phyloP scores from a whole-genome alignment of 1,139 yeast genomes.

The Yarrowia galli region DNA sequence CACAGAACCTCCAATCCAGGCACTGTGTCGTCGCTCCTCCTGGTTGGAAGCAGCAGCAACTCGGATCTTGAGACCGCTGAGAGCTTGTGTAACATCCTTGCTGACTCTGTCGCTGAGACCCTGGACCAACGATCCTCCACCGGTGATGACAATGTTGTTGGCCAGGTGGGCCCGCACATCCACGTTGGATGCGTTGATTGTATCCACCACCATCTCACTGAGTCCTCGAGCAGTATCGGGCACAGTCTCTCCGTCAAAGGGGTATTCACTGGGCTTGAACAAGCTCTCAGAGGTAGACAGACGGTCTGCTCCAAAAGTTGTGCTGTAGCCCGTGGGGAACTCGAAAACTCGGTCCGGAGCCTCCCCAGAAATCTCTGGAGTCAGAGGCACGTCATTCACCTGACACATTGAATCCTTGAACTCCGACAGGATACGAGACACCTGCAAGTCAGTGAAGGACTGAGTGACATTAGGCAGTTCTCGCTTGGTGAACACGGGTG shows the following conservation, averaged over 20 bases:
- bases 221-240: conserved; percentile 60
- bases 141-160: conserved; percentile 89
- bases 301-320: conserved; percentile 66
- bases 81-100: conserved; percentile 70
- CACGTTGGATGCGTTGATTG: conserved; percentile 73
- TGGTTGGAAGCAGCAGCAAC: conserved; percentile 88
- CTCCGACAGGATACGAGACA: conserved; percentile 57
- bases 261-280: conserved; percentile 56
- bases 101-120: conserved; percentile 84
- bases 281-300: conserved; percentile 74
- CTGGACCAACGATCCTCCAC: conserved; percentile 86
- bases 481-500: conserved; percentile 53
- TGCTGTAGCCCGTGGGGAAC: conserved; percentile 72
- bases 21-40: conserved; percentile 80
- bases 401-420: conserved; percentile 67
- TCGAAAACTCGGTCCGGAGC: conserved; percentile 65
- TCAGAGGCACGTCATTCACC: conserved; percentile 55
- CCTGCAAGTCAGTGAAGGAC: conserved; percentile 48
- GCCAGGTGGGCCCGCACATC: conserved; percentile 91
- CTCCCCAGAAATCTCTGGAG: conserved; percentile 43
- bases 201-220: conserved; percentile 71
- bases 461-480: conserved; percentile 44
- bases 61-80: conserved; percentile 93
- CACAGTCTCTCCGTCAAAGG: conserved; percentile 45
- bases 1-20: conserved; percentile 97